Percentiles rank a stretch among this genome's conserved stretches.
These are phyloP conservation scores for Ophiostoma perfectum DNA, from an alignment of 2,329 filamentous ascomycete genomes.

Conservation along the genomic window DNA sequence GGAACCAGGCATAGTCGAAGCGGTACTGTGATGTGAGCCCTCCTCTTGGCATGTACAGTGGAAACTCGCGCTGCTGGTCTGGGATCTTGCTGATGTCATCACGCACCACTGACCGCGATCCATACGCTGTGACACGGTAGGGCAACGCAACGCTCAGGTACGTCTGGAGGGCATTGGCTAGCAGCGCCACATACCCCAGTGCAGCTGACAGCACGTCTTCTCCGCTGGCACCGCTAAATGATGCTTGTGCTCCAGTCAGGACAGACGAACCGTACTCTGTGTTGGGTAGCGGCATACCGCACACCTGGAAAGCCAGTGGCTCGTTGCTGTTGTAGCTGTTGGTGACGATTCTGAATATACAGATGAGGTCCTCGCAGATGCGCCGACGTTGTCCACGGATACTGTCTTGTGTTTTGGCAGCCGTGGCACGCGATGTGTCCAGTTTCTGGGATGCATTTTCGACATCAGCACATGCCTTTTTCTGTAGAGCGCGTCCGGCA, in stretches of 20 bases:
- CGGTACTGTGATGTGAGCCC: conserved; percentile 71
- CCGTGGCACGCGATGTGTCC: conserved; percentile 47
- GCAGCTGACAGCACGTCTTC: conserved; percentile 74
- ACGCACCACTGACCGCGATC: conserved; percentile 68
- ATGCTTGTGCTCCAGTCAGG: neutral
- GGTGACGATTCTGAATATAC: conserved; percentile 76
- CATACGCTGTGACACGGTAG: conserved; percentile 68
- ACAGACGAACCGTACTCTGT: conserved; percentile 58
- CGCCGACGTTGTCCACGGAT: conserved; percentile 83
- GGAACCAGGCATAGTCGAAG: conserved; percentile 92
- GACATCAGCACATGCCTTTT: conserved; percentile 55
- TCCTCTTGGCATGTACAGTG: conserved; percentile 62
- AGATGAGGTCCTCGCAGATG: conserved; percentile 74
- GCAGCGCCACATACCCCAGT: conserved; percentile 70
- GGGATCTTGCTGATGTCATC: conserved; percentile 63
- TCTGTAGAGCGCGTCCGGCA: conserved; percentile 55
- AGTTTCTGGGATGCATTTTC: conserved; percentile 56
- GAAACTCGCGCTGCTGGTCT: conserved; percentile 65
- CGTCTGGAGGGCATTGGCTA: conserved; percentile 70
- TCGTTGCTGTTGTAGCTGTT: conserved; percentile 39
- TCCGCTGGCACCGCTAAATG: conserved; percentile 38
- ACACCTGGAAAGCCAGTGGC: conserved; percentile 77
- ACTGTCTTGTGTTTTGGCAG: conserved; percentile 55
- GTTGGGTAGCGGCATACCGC: conserved; percentile 72
- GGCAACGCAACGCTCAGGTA: conserved; percentile 76